These are phyloP conservation scores for Colletotrichum graminicola DNA, from an alignment of 2,329 filamentous ascomycete species.

Conservation along the genomic window DNA sequence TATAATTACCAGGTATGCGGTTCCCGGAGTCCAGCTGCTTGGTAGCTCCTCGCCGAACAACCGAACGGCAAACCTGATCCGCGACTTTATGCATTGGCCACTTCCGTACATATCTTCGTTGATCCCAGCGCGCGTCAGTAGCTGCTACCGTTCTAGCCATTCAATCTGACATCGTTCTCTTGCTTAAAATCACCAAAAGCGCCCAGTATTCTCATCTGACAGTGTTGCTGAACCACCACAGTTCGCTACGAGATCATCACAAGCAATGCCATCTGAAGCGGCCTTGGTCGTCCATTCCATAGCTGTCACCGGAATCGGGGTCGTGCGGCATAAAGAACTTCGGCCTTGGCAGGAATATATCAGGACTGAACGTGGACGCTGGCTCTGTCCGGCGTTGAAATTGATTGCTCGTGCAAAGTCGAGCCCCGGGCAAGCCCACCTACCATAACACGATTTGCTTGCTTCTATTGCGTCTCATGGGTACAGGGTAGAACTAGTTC, in stretches of 20 bases:
- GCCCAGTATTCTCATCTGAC: constrained; percentile 38
- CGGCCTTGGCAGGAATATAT: not conserved
- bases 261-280: constrained; percentile 32
- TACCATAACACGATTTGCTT: not conserved
- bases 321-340: constrained; percentile 13
- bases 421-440: constrained; percentile 13
- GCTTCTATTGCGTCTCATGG: not conserved
- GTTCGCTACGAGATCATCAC: constrained; percentile 31
- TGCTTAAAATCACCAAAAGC: constrained; percentile 19
- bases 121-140: constrained; percentile 11
- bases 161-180: constrained; percentile 14
- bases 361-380: not conserved
- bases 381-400: constrained; percentile 14
- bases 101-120: not conserved
- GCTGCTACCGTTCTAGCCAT: constrained; percentile 19
- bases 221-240: constrained; percentile 14
- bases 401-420: not conserved
- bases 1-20: constrained; percentile 6
- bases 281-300: constrained; percentile 5
- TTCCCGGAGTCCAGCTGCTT: not conserved
- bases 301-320: constrained; percentile 21
- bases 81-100: not conserved
- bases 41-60: constrained; percentile 5
- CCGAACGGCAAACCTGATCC: not conserved
- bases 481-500: not conserved